Conservation (phyloP, 2,329 filamentous ascomycete species). For the Calycina marina region DNA sequence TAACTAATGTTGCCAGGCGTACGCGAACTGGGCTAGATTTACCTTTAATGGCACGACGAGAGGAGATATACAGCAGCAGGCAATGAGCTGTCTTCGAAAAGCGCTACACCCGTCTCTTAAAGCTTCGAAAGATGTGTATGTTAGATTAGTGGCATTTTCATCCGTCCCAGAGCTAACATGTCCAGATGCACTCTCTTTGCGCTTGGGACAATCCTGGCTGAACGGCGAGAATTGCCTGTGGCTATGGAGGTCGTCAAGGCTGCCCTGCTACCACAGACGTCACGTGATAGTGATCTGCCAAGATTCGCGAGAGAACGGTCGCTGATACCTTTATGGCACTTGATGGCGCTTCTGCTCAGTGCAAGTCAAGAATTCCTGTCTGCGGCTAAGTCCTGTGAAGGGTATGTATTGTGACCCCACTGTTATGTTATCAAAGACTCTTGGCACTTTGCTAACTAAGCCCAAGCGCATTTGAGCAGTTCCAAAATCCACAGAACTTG, state of each 20-base stretch:
- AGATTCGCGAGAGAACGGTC: constrained; percentile 39
- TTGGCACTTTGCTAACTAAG: too few relatives aligned
- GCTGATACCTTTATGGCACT: constrained; percentile 75
- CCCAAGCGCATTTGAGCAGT: constrained; percentile 84
- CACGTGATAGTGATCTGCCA: constrained; percentile 26
- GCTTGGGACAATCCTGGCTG: constrained; percentile 71
- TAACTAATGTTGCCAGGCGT: too few relatives aligned
- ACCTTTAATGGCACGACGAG: constrained; percentile 63
- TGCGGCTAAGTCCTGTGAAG: constrained; percentile 72
- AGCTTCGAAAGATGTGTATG: constrained; percentile 49
- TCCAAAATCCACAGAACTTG: constrained; percentile 54
- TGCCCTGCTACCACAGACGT: constrained; percentile 44
- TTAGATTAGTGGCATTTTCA: too few relatives aligned
- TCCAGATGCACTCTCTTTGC: constrained; percentile 74
- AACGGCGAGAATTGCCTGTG: constrained; percentile 64
- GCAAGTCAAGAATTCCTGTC: constrained; percentile 73
- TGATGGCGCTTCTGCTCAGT: constrained; percentile 73
- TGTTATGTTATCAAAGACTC: too few relatives aligned
- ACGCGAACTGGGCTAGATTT: constrained; percentile 74
- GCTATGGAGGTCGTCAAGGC: constrained; percentile 74
- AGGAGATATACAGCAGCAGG: constrained; percentile 60
- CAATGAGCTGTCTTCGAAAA: constrained; percentile 60
- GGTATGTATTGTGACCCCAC: too few relatives aligned
- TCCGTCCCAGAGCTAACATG: too few relatives aligned
- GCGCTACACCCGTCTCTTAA: constrained; percentile 55